Conservation (phyloP, 2,329 filamentous ascomycete genomes). For the Xylariaceae sp. region DNA sequence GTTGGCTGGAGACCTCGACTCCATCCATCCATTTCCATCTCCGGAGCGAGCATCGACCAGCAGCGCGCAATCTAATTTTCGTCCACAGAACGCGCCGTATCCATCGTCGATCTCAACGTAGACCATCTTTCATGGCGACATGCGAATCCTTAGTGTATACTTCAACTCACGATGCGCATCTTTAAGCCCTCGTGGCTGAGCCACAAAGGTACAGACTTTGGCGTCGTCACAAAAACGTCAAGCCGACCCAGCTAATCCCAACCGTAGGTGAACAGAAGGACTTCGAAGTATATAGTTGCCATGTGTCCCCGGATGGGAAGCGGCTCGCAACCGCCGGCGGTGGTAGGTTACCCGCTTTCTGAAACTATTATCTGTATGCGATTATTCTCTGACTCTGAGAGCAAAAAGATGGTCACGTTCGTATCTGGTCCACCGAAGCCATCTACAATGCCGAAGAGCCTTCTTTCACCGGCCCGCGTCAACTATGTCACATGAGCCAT, state of each 20-base stretch:
- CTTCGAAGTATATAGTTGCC: conserved; percentile 97
- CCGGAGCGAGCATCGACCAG: not conserved
- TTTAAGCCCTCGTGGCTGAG: conserved; percentile 95
- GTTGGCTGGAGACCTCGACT: not conserved
- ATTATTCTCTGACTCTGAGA: conserved; percentile 15
- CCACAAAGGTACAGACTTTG: conserved; percentile 67
- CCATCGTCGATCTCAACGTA: not conserved
- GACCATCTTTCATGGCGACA: conserved; percentile 26
- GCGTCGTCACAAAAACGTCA: not conserved
- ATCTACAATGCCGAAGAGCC: conserved; percentile 76
- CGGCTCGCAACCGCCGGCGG: conserved; percentile 91
- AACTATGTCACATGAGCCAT: conserved; percentile 97
- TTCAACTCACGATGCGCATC: conserved; percentile 62
- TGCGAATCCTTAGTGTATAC: conserved; percentile 30
- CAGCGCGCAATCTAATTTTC: not conserved
- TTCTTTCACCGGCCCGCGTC: conserved; percentile 72
- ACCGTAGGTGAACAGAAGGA: conserved; percentile 84
- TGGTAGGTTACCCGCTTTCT: conserved; percentile 50
- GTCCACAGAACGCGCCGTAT: not conserved
- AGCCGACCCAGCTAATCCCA: conserved; percentile 10
- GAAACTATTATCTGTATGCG: not conserved
- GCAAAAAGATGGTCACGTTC: conserved; percentile 78
- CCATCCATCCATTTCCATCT: not conserved
- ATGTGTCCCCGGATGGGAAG: conserved; percentile 90
- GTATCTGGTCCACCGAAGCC: conserved; percentile 95